A percentile compares a stretch with the other conserved stretches of the same genome.
phyloP scores from a whole-genome alignment of 768 basidiomycete species.

The Tricholoma furcatifolium region DNA sequence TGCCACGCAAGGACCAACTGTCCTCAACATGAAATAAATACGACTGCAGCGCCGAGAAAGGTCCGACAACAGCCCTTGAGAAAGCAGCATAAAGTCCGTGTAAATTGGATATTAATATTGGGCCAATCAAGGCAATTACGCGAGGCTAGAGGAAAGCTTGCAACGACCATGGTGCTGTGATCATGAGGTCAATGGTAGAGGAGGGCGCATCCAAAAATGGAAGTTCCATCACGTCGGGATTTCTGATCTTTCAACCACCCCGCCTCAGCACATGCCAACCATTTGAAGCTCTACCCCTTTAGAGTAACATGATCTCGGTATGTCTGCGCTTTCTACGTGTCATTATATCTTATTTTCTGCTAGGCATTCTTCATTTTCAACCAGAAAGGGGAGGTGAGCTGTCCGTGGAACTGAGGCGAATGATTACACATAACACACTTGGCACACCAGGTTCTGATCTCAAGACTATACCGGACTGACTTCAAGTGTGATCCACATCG shows the following conservation, averaged over 20 bases:
- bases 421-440: slow-evolving; percentile 5
- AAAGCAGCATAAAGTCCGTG: slow-evolving; percentile 11
- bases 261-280: slow-evolving; percentile 5
- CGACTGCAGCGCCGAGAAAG: slow-evolving; percentile 1
- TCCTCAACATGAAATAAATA: not conserved
- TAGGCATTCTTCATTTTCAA: slow-evolving; percentile 99
- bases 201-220: slow-evolving; percentile 8
- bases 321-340: not conserved
- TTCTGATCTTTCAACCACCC: not conserved
- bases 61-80: slow-evolving; percentile 2
- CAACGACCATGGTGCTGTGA: not conserved
- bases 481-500: slow-evolving; percentile 72
- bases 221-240: slow-evolving; percentile 3
- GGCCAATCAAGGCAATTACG: not conserved
- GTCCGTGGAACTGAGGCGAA: not conserved
- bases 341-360: not conserved
- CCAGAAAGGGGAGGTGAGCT: slow-evolving; percentile 92
- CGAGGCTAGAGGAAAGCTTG: not conserved
- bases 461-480: slow-evolving; percentile 92
- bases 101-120: slow-evolving; percentile 2
- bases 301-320: slow-evolving; percentile 30
- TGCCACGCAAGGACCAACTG: not conserved
- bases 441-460: slow-evolving; percentile 80
- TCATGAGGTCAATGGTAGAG: slow-evolving; percentile 2
- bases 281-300: slow-evolving; percentile 1